phyloP scores from a whole-genome alignment of 352 stramenopile genomes.

The Poterioochromonas sp. region DNA sequence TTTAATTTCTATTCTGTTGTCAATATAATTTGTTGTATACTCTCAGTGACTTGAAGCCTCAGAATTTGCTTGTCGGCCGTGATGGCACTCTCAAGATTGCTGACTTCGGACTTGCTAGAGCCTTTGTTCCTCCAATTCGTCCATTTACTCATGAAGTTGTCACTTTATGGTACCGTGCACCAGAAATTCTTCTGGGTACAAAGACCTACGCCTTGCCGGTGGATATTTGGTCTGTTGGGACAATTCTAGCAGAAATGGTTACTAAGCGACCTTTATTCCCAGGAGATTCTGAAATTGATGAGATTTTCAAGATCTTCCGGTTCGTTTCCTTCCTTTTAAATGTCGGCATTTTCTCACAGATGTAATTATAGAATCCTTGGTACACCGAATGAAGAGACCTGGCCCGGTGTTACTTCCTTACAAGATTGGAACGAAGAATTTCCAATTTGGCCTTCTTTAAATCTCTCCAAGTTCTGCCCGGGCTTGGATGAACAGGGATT shows the following conservation, averaged over 20 bases:
- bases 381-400: constrained; percentile 89
- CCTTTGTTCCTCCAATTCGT: constrained; percentile 90
- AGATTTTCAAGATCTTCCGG: constrained; percentile 97
- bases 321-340: too few relatives aligned
- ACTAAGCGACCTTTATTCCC: constrained; percentile 71
- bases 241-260: constrained; percentile 75
- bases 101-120: constrained; percentile 93
- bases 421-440: constrained; percentile 95
- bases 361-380: too few relatives aligned
- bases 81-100: constrained; percentile 90
- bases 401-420: constrained; percentile 88
- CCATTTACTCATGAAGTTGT: constrained; percentile 97
- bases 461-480: constrained; percentile 56
- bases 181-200: constrained; percentile 90
- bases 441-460: constrained; percentile 87
- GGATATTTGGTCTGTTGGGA: constrained; percentile 71
- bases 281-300: constrained; percentile 95
- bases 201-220: constrained; percentile 76
- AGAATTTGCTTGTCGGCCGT: constrained; percentile 89
- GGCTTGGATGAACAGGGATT: constrained; percentile 59
- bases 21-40: constrained; percentile 1
- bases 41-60: constrained; percentile 87
- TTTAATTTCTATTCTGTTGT: background rate
- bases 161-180: constrained; percentile 96
- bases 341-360: too few relatives aligned